Evolutionary conservation across 192 early-diverging fungal species (phyloP).

Genomic region (Lobosporangium transversale): DNA sequence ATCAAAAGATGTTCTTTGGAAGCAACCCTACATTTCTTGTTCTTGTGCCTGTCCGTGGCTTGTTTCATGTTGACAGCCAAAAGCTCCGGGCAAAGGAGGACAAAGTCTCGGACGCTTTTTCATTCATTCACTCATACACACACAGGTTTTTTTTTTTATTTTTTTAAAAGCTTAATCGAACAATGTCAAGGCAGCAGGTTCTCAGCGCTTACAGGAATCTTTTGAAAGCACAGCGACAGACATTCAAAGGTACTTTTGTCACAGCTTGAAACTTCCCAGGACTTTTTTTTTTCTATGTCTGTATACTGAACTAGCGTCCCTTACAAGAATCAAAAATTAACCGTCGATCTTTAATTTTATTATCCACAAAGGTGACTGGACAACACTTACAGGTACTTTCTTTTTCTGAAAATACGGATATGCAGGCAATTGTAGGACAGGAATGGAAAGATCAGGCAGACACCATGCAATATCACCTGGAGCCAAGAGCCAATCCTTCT

Average conservation of each 20-base stretch:
- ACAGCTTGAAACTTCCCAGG: too few species aligned
- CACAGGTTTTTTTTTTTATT: background rate
- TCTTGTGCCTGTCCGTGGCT: background rate
- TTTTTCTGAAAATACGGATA: background rate
- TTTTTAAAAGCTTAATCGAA: too few species aligned
- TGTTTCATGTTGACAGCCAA: background rate
- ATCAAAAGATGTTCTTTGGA: too few species aligned
- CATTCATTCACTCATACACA: too few species aligned
- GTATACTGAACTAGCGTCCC: too few species aligned
- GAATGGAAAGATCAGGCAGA: background rate
- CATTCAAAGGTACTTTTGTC: constrained; percentile 38
- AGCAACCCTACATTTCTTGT: too few species aligned
- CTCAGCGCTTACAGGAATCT: constrained; percentile 55
- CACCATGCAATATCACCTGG: too few species aligned
- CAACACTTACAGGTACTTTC: constrained; percentile 37
- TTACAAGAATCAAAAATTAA: too few species aligned
- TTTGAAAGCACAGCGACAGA: constrained; percentile 47
- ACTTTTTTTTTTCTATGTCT: too few species aligned
- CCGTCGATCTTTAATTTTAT: too few species aligned
- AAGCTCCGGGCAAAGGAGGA: background rate
- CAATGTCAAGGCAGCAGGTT: constrained; percentile 42
- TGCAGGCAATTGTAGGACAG: background rate
- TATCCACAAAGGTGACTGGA: constrained; percentile 28
- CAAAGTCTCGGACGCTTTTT: background rate
- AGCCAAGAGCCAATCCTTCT: too few species aligned